These are phyloP conservation scores for Beauveria asiatica DNA, from an alignment of 2,329 filamentous ascomycete species.

Conservation along the genomic window DNA sequence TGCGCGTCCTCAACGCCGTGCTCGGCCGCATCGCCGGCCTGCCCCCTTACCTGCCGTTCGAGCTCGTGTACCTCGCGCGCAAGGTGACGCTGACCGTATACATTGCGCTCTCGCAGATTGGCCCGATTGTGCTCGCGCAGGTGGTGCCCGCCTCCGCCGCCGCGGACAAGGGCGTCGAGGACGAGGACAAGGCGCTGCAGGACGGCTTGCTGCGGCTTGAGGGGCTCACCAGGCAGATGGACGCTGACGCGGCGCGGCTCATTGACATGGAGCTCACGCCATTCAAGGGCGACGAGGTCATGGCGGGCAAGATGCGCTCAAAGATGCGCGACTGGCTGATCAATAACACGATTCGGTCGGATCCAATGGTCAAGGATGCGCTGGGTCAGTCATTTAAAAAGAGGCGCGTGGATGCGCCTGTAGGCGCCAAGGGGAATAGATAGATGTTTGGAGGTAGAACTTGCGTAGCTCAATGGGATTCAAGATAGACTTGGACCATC, in stretches of 20 bases:
- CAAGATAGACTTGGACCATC: background rate
- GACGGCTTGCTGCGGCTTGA: conserved; percentile 63
- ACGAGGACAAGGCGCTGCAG: conserved; percentile 39
- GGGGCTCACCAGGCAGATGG: conserved; percentile 46
- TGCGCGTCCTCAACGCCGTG: conserved; percentile 37
- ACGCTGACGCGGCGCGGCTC: conserved; percentile 61
- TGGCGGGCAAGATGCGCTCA: conserved; percentile 48
- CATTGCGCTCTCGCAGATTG: conserved; percentile 75
- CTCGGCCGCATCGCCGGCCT: conserved; percentile 32
- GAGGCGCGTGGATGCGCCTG: conserved; percentile 52
- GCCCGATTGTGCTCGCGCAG: conserved; percentile 49
- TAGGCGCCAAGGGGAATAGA: conserved; percentile 47
- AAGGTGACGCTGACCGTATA: conserved; percentile 70
- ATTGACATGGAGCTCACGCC: conserved; percentile 74
- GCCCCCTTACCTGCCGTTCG: conserved; percentile 72
- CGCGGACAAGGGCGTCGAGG: conserved; percentile 17
- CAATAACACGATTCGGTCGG: conserved; percentile 71
- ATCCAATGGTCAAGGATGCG: conserved; percentile 75
- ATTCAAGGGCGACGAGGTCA: conserved; percentile 63
- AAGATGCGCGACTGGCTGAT: conserved; percentile 82
- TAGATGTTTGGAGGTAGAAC: conserved; percentile 17
- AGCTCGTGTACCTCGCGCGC: conserved; percentile 67
- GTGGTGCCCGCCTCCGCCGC: conserved; percentile 16
- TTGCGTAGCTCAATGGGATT: background rate
- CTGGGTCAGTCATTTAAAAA: conserved; percentile 59